These are phyloP conservation scores for barrel medic (Medicago truncatula) DNA, from an alignment of 306 rosid genomes.

Conservation along the genomic window DNA sequence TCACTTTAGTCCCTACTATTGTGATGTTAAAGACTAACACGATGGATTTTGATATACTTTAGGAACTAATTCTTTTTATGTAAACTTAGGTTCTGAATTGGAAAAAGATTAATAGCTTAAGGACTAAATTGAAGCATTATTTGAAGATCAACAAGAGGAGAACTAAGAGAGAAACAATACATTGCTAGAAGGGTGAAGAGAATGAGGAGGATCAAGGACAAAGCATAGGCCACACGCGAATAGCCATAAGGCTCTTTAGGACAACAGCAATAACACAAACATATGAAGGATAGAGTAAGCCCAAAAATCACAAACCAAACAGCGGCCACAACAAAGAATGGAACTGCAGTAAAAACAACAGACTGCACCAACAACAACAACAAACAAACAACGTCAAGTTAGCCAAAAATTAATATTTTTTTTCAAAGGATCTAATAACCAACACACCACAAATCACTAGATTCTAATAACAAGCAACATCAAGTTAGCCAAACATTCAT, in stretches of 20 bases:
- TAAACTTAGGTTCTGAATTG: background rate
- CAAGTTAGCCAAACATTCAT: too few relatives aligned
- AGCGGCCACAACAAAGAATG: conserved; percentile 69
- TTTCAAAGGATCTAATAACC: background rate
- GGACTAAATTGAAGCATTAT: background rate
- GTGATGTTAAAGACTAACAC: background rate
- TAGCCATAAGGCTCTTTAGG: conserved; percentile 57
- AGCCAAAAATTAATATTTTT: conserved; percentile 33
- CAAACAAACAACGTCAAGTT: conserved; percentile 36
- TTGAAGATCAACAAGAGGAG: background rate
- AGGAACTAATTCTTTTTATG: background rate
- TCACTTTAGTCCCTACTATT: background rate
- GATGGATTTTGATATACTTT: background rate
- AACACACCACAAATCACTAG: background rate
- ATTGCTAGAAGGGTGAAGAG: conserved; percentile 63
- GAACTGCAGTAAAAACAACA: conserved; percentile 77
- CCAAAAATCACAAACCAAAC: conserved; percentile 87
- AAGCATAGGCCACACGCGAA: conserved; percentile 55
- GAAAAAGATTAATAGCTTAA: background rate
- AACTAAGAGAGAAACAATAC: conserved; percentile 34
- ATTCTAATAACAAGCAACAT: background rate
- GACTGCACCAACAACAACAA: conserved; percentile 63
- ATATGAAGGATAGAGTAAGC: conserved; percentile 58
- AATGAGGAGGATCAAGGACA: conserved; percentile 54
- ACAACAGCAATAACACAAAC: conserved; percentile 74